phyloP scores from a whole-genome alignment of 495 filamentous ascomycete species.

The Penicillium flavigenum region DNA sequence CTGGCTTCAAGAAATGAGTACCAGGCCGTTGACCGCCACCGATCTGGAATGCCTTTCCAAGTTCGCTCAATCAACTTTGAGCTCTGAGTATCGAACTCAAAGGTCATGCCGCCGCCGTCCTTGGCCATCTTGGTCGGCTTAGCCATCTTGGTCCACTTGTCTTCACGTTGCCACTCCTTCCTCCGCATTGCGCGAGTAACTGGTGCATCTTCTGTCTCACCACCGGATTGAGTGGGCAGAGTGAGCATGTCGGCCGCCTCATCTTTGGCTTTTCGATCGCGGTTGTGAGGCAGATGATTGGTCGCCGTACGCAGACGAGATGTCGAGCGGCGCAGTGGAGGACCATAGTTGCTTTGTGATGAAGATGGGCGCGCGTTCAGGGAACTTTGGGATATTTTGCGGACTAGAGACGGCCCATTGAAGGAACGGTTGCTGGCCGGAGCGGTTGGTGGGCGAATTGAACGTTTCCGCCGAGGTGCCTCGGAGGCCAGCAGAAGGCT shows the following conservation, averaged over 20 bases:
- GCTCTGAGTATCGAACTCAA: conserved; percentile 82
- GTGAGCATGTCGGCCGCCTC: conserved; percentile 91
- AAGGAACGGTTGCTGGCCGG: conserved; percentile 46
- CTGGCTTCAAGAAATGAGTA: conserved; percentile 86
- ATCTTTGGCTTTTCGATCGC: conserved; percentile 70
- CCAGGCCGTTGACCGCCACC: conserved; percentile 93
- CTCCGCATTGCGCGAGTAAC: conserved; percentile 60
- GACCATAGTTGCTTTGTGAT: conserved; percentile 47
- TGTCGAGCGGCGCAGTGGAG: conserved; percentile 38
- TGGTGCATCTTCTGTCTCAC: conserved; percentile 53
- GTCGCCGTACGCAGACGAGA: conserved; percentile 60
- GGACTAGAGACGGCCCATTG: conserved; percentile 55
- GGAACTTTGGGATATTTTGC: conserved; percentile 38
- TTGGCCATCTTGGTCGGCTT: conserved; percentile 55
- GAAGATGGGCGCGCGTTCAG: conserved; percentile 38
- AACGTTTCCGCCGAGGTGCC: conserved; percentile 56
- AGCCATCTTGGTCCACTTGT: conserved; percentile 98
- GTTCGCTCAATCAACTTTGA: conserved; percentile 85
- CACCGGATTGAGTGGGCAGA: conserved; percentile 63
- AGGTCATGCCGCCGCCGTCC: conserved; percentile 78
- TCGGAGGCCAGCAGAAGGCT: conserved; percentile 63
- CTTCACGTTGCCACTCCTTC: conserved; percentile 80
- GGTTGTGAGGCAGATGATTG: conserved; percentile 75
- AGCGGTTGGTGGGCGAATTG: conserved; percentile 49
- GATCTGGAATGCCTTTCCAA: conserved; percentile 98